A percentile compares a stretch with the other conserved stretches of the same genome.
Conservation (phyloP, 495 filamentous ascomycete genomes). For the Haplographium delicatum region DNA sequence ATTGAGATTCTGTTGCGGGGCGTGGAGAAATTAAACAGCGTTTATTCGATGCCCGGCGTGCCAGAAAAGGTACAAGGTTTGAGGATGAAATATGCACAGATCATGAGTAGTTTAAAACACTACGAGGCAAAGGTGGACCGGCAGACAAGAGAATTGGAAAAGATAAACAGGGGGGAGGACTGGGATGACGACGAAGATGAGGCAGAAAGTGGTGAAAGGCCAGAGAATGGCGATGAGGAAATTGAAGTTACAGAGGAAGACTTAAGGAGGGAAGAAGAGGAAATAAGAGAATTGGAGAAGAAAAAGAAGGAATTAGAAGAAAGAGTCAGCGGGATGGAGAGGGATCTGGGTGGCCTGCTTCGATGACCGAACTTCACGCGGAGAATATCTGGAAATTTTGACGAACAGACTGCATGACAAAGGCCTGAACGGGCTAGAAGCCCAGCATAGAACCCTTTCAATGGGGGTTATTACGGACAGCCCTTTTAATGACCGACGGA, state of each 20-base stretch:
- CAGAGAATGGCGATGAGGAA: constrained; percentile 27
- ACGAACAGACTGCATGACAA: too few species aligned
- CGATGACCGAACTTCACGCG: too few species aligned
- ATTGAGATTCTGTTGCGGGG: constrained; percentile 80
- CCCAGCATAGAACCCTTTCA: too few species aligned
- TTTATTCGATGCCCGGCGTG: constrained; percentile 85
- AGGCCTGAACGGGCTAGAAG: too few species aligned
- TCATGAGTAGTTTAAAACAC: constrained; percentile 66
- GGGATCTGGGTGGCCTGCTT: constrained; percentile 63
- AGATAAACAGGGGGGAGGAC: constrained; percentile 57
- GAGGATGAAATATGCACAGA: constrained; percentile 64
- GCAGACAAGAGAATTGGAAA: constrained; percentile 68
- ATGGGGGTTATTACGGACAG: too few species aligned
- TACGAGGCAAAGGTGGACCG: constrained; percentile 76
- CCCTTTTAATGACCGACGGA: too few species aligned
- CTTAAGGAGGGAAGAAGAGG: constrained; percentile 68
- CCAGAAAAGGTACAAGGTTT: constrained; percentile 67
- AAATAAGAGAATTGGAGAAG: constrained; percentile 68
- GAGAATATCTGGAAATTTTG: too few species aligned
- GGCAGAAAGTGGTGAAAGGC: constrained; percentile 35
- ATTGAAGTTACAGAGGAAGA: constrained; percentile 63
- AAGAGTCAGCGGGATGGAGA: constrained; percentile 73
- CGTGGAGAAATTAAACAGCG: constrained; percentile 82
- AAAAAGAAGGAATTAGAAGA: constrained; percentile 74
- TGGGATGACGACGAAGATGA: constrained; percentile 43